A percentile compares a stretch with the other conserved stretches of the same genome.
These are phyloP conservation scores for Beta vulgaris DNA, from an alignment of 148 eudicot genomes.

Conservation along the genomic window DNA sequence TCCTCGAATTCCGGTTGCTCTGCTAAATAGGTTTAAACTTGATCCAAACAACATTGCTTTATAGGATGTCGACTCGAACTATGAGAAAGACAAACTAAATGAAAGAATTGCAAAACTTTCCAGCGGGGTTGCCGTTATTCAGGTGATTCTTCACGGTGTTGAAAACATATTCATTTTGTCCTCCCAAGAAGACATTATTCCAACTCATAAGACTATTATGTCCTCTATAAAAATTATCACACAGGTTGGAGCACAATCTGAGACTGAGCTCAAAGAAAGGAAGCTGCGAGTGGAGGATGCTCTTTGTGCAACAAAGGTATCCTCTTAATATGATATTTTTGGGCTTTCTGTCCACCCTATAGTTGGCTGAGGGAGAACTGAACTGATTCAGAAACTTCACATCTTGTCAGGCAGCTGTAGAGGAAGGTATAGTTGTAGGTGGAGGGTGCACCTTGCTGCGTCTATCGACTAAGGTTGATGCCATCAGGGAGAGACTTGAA, in stretches of 20 bases:
- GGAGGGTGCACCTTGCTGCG: constrained; percentile 74
- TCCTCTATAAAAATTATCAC: not conserved
- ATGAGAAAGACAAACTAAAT: constrained; percentile 57
- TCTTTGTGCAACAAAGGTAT: constrained; percentile 64
- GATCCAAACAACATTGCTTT: constrained; percentile 11
- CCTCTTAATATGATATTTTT: not conserved
- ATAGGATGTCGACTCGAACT: constrained; percentile 59
- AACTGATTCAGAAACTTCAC: not conserved
- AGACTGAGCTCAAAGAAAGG: constrained; percentile 77
- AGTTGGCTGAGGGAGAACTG: not conserved
- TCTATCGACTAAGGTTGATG: constrained; percentile 54
- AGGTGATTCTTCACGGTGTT: constrained; percentile 32
- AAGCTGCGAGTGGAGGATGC: constrained; percentile 83
- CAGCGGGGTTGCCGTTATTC: constrained; percentile 78
- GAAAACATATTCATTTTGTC: not conserved
- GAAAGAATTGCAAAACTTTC: constrained; percentile 84
- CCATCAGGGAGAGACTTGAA: constrained; percentile 49
- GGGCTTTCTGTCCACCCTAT: not conserved
- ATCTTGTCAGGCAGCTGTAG: constrained; percentile 65
- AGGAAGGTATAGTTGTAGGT: constrained; percentile 76
- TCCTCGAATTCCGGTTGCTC: not conserved
- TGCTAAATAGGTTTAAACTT: not conserved
- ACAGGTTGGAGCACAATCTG: constrained; percentile 77
- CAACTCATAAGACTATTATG: not conserved
- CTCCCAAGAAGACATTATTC: too few species aligned